phyloP scores from a whole-genome alignment of 2,329 filamentous ascomycete species.

The Mycogone perniciosa region DNA sequence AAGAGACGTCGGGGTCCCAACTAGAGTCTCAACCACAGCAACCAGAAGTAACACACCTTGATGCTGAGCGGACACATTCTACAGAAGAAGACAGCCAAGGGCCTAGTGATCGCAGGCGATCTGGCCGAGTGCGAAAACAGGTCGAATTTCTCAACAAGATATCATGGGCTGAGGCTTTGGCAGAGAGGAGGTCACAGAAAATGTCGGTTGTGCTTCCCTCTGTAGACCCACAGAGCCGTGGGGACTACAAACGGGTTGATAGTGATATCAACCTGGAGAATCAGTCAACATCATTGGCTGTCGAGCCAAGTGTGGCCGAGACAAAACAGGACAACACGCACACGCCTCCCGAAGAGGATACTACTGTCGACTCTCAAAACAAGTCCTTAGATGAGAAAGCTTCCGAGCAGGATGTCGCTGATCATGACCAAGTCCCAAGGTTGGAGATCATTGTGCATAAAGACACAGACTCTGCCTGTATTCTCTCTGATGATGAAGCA shows the following conservation, averaged over 20 bases:
- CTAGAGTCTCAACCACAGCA: background rate
- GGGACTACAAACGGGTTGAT: slow-evolving; percentile 14
- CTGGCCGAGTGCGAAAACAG: slow-evolving; percentile 24
- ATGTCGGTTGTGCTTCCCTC: slow-evolving; percentile 15
- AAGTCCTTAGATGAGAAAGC: slow-evolving; percentile 2
- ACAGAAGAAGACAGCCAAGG: slow-evolving; percentile 6
- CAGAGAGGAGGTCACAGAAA: slow-evolving; percentile 10
- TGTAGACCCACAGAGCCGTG: slow-evolving; percentile 3
- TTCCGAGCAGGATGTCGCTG: slow-evolving; percentile 3
- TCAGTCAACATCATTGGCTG: background rate
- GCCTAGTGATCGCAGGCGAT: slow-evolving; percentile 17
- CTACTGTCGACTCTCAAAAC: background rate
- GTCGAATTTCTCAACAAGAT: slow-evolving; percentile 25
- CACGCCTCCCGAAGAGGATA: background rate
- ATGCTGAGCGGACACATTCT: background rate
- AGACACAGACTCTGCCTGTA: slow-evolving; percentile 14
- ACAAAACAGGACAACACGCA: background rate
- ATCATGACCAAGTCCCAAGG: background rate
- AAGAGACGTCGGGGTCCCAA: too few relatives aligned
- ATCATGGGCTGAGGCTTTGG: slow-evolving; percentile 22
- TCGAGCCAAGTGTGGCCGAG: background rate
- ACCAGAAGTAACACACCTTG: background rate
- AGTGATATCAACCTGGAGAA: background rate
- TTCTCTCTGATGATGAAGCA: slow-evolving; percentile 32
- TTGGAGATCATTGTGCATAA: background rate